These are phyloP conservation scores for Elaeagnus macrophylla DNA, from an alignment of 306 rosid species.

Conservation along the genomic window DNA sequence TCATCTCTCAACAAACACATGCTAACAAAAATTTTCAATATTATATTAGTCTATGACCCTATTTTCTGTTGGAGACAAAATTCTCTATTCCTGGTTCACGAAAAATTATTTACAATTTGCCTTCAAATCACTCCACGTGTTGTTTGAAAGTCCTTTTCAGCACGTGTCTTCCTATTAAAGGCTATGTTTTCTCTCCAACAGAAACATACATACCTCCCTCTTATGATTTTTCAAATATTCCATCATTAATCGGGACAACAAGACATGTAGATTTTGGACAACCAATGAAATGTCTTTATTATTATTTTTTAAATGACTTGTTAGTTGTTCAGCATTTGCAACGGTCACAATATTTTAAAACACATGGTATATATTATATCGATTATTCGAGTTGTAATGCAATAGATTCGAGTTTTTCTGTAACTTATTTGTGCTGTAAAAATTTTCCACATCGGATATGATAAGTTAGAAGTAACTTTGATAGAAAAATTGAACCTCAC, in stretches of 20 bases:
- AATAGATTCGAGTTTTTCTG: too few species aligned
- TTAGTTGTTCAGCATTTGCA: constrained; percentile 34
- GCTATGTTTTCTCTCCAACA: not conserved
- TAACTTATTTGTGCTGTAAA: too few species aligned
- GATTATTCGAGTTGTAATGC: too few species aligned
- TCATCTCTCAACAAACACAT: not conserved
- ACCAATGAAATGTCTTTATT: not conserved
- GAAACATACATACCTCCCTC: too few species aligned
- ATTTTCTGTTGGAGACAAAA: too few species aligned
- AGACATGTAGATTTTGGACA: constrained; percentile 13
- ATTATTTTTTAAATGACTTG: constrained; percentile 10
- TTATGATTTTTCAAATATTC: too few species aligned
- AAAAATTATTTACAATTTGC: not conserved
- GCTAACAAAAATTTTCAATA: not conserved
- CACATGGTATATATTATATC: not conserved
- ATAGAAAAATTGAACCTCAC: too few species aligned
- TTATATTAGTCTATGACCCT: not conserved
- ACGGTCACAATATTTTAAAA: constrained; percentile 20
- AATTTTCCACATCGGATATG: too few species aligned
- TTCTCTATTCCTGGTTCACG: not conserved
- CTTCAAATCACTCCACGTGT: constrained; percentile 21
- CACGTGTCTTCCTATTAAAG: constrained; percentile 11
- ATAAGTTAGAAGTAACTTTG: too few species aligned
- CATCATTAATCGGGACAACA: too few species aligned
- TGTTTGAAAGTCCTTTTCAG: not conserved